These are phyloP conservation scores for Coffea canephora DNA, from an alignment of 257 asterid genomes.

Conservation along the genomic window DNA sequence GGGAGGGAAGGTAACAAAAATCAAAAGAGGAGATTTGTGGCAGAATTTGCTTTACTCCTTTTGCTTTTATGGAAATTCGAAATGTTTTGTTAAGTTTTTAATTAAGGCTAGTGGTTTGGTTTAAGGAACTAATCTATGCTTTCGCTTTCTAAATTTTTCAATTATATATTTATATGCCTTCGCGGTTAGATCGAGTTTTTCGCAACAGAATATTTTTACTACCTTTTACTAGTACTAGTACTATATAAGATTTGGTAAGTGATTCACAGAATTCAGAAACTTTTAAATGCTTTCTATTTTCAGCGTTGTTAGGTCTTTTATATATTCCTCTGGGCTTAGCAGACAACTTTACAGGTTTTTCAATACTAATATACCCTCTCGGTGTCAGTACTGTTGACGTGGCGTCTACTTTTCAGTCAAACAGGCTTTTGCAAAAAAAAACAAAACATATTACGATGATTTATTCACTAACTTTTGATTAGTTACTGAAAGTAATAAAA, in stretches of 20 bases:
- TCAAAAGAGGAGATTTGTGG: neutral
- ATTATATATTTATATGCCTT: too few relatives aligned
- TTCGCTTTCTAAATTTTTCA: neutral
- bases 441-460: neutral
- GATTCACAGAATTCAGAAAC: neutral
- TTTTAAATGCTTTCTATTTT: neutral
- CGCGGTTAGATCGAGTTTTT: constrained; percentile 7
- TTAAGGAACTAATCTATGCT: neutral
- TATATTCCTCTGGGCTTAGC: neutral
- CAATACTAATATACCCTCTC: neutral
- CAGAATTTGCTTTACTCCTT: neutral
- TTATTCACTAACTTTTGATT: neutral
- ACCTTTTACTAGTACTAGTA: too few relatives aligned
- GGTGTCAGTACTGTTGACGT: neutral
- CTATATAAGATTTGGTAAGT: neutral
- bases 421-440: neutral
- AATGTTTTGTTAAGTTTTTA: neutral
- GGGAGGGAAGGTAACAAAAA: neutral
- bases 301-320: neutral
- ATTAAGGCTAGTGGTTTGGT: neutral
- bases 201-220: neutral
- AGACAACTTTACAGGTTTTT: neutral
- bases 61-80: neutral
- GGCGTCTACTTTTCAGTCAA: neutral
- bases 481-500: neutral